Conservation (phyloP, 2,329 filamentous ascomycete genomes). For the Arthrinium phaeospermum region DNA sequence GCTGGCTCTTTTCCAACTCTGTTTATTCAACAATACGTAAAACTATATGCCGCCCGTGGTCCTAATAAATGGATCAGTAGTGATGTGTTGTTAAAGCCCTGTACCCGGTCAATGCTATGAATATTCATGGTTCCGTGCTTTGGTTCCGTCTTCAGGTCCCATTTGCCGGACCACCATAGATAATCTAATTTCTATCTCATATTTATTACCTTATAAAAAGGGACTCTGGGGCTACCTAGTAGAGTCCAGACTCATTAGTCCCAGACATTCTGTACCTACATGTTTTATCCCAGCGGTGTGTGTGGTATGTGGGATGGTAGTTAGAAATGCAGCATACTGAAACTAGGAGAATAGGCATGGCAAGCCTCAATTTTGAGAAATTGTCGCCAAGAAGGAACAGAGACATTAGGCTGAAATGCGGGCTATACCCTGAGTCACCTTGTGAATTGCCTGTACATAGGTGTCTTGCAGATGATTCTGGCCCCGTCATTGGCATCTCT, state of each 20-base stretch:
- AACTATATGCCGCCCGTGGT: neutral
- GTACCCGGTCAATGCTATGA: neutral
- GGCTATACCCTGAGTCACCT: slow-evolving; percentile 2
- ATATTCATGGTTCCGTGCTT: neutral
- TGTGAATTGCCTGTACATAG: neutral
- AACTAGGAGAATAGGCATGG: neutral
- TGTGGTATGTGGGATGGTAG: neutral
- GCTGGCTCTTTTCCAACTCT: neutral
- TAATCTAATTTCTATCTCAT: neutral
- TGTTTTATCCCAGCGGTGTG: neutral
- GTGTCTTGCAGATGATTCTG: neutral
- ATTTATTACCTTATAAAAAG: slow-evolving; percentile 11
- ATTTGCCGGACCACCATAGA: neutral
- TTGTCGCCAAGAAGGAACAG: neutral
- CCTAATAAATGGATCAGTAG: neutral
- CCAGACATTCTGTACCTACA: neutral
- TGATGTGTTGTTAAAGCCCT: neutral
- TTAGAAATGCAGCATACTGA: neutral
- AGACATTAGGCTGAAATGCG: slow-evolving; percentile 13
- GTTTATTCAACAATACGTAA: neutral
- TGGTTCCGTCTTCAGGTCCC: neutral
- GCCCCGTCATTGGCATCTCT: neutral
- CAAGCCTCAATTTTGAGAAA: neutral
- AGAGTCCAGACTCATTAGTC: neutral
- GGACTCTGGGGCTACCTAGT: neutral